Base-by-base conservation (phyloP, 768 basidiomycete genomes). In the Candolleomyces eurysporus region DNA sequence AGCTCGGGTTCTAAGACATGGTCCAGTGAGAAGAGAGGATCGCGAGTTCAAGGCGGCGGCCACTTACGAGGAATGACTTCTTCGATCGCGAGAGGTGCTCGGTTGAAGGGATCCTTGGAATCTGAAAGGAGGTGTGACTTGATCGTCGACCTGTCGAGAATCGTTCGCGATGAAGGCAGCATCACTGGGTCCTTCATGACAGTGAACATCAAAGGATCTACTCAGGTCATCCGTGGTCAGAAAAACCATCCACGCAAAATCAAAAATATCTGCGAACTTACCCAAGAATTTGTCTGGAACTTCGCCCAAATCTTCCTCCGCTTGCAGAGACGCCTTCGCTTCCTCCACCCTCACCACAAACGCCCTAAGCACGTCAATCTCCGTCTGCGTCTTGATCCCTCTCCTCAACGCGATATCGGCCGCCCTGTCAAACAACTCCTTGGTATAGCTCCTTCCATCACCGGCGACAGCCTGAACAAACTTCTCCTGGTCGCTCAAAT, bases 101-200 rank as follows among this genome's bases (percentile, higher is more conserved):
- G 89, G 74, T 98, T 99, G 84, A 98, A 99, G 0, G 97, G 97
- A 73, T 99, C 97, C 57, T 87, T 92, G 17, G 88, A 75, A 67
- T 97, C 96, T 0, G 94, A 96, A 19, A 99, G 78, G 40, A 98
- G 77, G 72, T 97, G 95, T 0, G 94, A 91, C 68, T 96, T 96
- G 79, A 99, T 98, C 2, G 96, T 98, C 2, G 90, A 81, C 22
- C 92, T 86, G 72, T 99, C 97, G 48, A 99, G 72, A 39, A 91
- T 82, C 0, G 84, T 78, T 57, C 79, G 81, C 2, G 96, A 98
- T 0, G 90, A 87, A 0, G 97, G 97, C 39, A 99, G 73, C 32
- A 86, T 84, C 61, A 98, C 96, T 3, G 97, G 97, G 72, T 99
- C 94, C 58, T 87, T 88, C 97, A 99, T 99, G 58, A 99, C 70